A percentile compares a stretch with the other conserved stretches of the same genome.
phyloP scores from a whole-genome alignment of 1,284 basidiomycete species.

The Apiotrichum siamense region DNA sequence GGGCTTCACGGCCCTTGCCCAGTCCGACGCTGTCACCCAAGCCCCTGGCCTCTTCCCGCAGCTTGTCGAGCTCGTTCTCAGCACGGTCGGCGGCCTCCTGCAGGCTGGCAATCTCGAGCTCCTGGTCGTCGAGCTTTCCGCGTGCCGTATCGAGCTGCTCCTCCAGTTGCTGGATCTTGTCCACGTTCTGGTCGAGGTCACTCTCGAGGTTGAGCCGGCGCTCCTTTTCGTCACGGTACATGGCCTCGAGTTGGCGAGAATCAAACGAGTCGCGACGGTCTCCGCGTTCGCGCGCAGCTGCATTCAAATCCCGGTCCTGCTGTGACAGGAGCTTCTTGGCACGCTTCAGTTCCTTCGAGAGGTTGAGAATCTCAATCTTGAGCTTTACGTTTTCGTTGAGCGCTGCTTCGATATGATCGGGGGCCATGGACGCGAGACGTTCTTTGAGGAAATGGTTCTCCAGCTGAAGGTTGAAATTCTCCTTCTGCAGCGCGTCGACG shows the following conservation, averaged over 20 bases:
- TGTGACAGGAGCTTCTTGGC: constrained; percentile 81
- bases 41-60: constrained; percentile 51
- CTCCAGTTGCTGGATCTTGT: constrained; percentile 61
- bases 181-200: constrained; percentile 51
- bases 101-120: constrained; percentile 53
- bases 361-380: constrained; percentile 85
- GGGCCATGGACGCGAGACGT: constrained; percentile 70
- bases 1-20: constrained; percentile 58
- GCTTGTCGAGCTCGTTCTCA: constrained; percentile 58
- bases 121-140: constrained; percentile 52
- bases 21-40: constrained; percentile 25
- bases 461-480: constrained; percentile 90
- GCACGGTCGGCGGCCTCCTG: constrained; percentile 52
- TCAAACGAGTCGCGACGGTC: constrained; percentile 27
- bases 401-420: constrained; percentile 83
- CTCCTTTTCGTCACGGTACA: constrained; percentile 43
- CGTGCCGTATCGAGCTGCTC: constrained; percentile 60
- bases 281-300: constrained; percentile 54
- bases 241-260: constrained; percentile 25
- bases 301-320: constrained; percentile 69
- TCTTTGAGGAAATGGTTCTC: constrained; percentile 91
- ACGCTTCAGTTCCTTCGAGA: constrained; percentile 87
- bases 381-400: constrained; percentile 90
- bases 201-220: constrained; percentile 26
- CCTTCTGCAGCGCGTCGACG: constrained; percentile 87